Evolutionary conservation across 2,329 filamentous ascomycete genomes (phyloP).

Genomic region (Corinectria fuckeliana): DNA sequence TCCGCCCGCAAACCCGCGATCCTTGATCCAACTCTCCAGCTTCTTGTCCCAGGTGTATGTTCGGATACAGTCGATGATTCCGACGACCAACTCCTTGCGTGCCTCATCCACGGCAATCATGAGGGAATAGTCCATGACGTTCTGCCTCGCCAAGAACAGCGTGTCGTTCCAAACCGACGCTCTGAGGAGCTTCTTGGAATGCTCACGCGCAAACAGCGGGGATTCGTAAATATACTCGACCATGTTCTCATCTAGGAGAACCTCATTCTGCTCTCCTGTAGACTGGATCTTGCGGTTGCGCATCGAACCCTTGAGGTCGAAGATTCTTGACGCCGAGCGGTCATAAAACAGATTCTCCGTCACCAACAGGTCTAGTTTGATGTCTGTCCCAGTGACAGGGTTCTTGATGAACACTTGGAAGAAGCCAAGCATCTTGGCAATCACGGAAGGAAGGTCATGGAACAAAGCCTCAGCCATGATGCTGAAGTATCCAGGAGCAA

Average conservation of each 20-base stretch:
- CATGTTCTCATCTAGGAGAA: conserved; percentile 97
- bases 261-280: conserved; percentile 95
- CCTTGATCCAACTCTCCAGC: conserved; percentile 99
- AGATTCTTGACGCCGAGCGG: conserved; percentile 84
- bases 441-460: conserved; percentile 92
- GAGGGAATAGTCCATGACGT: conserved; percentile 98
- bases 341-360: conserved; percentile 99
- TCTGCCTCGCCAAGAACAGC: conserved; percentile 89
- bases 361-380: conserved; percentile 90
- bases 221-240: conserved; percentile 99
- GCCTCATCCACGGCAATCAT: conserved; percentile 98
- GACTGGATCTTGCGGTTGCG: conserved; percentile 96
- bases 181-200: conserved; percentile 91
- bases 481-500: conserved; percentile 95
- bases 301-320: conserved; percentile 98
- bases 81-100: conserved; percentile 89
- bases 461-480: conserved; percentile 98
- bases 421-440: conserved; percentile 98
- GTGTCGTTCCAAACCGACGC: conserved; percentile 98
- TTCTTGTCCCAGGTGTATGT: conserved; percentile 99
- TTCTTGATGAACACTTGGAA: conserved; percentile 99
- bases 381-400: conserved; percentile 86
- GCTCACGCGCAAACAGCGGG: conserved; percentile 91
- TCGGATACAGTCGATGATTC: conserved; percentile 97
- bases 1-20: conserved; percentile 81